Evolutionary conservation across 1,284 basidiomycete genomes (phyloP).

Genomic region (Malassezia furfur): DNA sequence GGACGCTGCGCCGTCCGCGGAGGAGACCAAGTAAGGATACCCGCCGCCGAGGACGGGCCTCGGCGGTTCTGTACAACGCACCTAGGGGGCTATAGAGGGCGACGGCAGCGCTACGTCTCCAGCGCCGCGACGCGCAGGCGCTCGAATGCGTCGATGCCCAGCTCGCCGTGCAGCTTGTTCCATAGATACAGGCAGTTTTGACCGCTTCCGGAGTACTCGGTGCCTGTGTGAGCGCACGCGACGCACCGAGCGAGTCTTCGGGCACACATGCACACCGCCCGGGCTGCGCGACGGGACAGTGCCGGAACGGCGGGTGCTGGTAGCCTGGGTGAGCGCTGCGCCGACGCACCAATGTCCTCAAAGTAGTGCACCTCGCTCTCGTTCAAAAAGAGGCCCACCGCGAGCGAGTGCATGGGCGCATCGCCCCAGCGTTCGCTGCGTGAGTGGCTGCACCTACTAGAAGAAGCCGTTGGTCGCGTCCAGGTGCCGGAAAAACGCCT

Average conservation of each 20-base stretch:
- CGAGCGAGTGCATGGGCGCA: constrained; percentile 54
- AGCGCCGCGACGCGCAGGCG: not conserved
- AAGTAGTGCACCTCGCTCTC: constrained; percentile 28
- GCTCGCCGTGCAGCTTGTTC: not conserved
- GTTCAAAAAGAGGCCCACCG: constrained; percentile 29
- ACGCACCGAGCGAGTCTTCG: constrained; percentile 2
- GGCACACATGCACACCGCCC: constrained; percentile 3
- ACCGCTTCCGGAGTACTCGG: not conserved
- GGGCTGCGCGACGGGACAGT: constrained; percentile 23
- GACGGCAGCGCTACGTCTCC: not conserved
- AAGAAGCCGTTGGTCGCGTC: constrained; percentile 56
- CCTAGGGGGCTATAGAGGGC: not conserved
- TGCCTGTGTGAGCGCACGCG: not conserved
- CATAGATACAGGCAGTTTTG: constrained; percentile 1
- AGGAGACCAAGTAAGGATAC: not conserved
- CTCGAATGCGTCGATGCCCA: not conserved
- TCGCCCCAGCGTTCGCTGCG: constrained; percentile 63
- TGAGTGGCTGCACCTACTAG: constrained; percentile 12
- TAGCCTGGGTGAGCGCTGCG: constrained; percentile 19
- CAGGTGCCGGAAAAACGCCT: constrained; percentile 63
- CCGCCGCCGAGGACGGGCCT: too few species aligned
- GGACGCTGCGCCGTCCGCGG: not conserved
- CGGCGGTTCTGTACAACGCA: not conserved
- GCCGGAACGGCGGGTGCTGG: constrained; percentile 27
- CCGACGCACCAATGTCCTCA: constrained; percentile 22